phyloP scores from a whole-genome alignment of 495 filamentous ascomycete genomes.

The Symbiotaphrina buchneri region DNA sequence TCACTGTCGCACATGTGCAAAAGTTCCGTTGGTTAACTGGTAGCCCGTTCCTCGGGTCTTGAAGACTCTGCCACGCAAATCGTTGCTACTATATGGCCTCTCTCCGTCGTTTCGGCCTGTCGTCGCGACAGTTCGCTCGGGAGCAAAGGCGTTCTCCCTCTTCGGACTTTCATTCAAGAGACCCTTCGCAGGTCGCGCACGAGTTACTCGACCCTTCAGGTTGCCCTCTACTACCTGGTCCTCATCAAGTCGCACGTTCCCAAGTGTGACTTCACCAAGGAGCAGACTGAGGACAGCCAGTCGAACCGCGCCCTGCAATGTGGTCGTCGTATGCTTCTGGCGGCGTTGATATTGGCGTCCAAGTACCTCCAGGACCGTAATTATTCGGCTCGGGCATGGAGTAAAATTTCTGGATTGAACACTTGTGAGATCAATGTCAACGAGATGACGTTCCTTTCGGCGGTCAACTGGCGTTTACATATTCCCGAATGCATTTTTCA shows the following conservation, averaged over 20 bases:
- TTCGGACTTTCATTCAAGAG: conserved; percentile 93
- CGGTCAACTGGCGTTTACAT: conserved; percentile 86
- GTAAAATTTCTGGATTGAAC: conserved; percentile 87
- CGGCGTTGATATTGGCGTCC: conserved; percentile 77
- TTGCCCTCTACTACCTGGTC: conserved; percentile 89
- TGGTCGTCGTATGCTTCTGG: conserved; percentile 92
- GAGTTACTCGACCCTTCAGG: conserved; percentile 92
- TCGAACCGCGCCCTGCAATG: conserved; percentile 72
- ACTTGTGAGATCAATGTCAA: conserved; percentile 88
- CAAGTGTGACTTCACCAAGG: conserved; percentile 60
- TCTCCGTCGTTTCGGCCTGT: conserved; percentile 32
- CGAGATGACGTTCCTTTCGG: conserved; percentile 76
- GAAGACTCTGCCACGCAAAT: conserved; percentile 94
- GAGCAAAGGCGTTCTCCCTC: conserved; percentile 53
- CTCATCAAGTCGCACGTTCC: conserved; percentile 85
- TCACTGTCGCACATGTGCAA: no score
- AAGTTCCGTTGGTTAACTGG: conserved; percentile 10
- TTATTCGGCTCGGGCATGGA: conserved; percentile 93
- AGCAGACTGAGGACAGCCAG: conserved; percentile 57
- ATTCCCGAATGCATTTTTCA: conserved; percentile 75
- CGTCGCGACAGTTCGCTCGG: conserved; percentile 24
- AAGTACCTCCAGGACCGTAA: conserved; percentile 98
- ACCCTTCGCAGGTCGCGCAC: conserved; percentile 84
- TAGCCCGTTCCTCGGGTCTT: no score
- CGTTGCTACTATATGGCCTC: conserved; percentile 94